Evolutionary conservation across 2,329 filamentous ascomycete species (phyloP).

Genomic region (Neofusicoccum laricinum): DNA sequence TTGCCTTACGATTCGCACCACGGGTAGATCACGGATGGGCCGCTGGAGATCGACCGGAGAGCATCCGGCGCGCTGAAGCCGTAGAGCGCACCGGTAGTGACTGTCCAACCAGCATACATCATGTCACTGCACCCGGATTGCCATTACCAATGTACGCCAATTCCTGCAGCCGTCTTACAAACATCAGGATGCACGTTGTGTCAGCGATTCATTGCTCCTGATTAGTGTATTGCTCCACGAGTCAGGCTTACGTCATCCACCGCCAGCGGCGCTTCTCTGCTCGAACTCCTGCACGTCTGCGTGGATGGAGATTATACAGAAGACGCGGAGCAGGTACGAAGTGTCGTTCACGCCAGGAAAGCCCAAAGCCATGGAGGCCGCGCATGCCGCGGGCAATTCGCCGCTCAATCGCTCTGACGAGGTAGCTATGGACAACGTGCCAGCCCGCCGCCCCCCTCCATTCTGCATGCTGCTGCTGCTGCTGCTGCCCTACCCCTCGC

Average conservation of each 20-base stretch:
- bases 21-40: not conserved
- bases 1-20: not conserved
- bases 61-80: not conserved
- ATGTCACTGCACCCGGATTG: not conserved
- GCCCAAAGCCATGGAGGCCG: not conserved
- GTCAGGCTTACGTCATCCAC: conserved; percentile 11
- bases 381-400: not conserved
- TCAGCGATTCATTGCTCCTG: conserved; percentile 6
- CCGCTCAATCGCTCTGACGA: not conserved
- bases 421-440: not conserved
- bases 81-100: not conserved
- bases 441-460: not conserved
- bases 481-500: too few relatives aligned
- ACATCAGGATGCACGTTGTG: not conserved
- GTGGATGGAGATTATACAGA: conserved; percentile 9
- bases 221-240: not conserved
- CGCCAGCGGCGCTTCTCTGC: not conserved
- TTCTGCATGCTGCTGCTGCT: not conserved
- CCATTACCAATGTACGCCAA: not conserved
- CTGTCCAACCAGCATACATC: not conserved
- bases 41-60: conserved; percentile 1
- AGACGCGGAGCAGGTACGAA: conserved; percentile 6
- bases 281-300: not conserved
- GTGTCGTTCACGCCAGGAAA: not conserved
- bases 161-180: not conserved